Percentiles rank a stretch among this genome's conserved stretches.
Evolutionary conservation across 2,329 filamentous ascomycete species (phyloP).

Genomic region (Phyllosticta citribraziliensis): DNA sequence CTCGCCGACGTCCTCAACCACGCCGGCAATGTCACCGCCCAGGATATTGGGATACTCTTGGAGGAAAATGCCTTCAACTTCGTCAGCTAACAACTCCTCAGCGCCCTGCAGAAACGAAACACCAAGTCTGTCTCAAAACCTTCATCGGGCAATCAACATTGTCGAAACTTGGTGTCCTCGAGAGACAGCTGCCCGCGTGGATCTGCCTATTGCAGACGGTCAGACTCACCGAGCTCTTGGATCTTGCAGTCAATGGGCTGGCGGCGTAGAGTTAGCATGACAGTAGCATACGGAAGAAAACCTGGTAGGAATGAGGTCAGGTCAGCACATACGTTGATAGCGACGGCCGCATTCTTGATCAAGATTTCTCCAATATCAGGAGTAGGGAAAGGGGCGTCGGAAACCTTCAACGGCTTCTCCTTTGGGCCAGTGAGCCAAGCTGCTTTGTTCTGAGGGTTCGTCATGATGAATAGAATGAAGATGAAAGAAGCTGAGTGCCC

Average conservation of each 20-base stretch:
- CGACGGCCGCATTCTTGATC: conserved; percentile 24
- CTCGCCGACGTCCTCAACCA: conserved; percentile 25
- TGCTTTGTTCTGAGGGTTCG: conserved; percentile 18
- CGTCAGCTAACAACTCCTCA: not conserved
- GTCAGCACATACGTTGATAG: conserved; percentile 17
- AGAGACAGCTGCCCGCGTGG: no score
- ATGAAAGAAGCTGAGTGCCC: no score
- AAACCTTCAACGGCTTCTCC: conserved; percentile 21
- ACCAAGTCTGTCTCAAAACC: no score
- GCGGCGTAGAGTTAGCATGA: not conserved
- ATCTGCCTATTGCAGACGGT: no score
- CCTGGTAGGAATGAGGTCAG: no score
- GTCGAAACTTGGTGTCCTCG: not conserved
- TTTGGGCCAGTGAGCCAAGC: conserved; percentile 23
- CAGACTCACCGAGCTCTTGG: not conserved
- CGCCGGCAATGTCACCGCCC: conserved; percentile 29
- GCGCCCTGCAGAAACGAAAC: not conserved
- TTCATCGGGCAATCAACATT: not conserved
- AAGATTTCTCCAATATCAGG: conserved; percentile 23
- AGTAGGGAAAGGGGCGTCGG: conserved; percentile 20
- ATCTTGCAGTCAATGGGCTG: conserved; percentile 6
- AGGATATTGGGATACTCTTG: conserved; percentile 24
- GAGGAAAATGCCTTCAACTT: not conserved
- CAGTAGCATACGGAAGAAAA: not conserved
- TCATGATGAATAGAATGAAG: no score